Conservation (phyloP, 2,329 filamentous ascomycete species). For the Sporothrix mexicana region DNA sequence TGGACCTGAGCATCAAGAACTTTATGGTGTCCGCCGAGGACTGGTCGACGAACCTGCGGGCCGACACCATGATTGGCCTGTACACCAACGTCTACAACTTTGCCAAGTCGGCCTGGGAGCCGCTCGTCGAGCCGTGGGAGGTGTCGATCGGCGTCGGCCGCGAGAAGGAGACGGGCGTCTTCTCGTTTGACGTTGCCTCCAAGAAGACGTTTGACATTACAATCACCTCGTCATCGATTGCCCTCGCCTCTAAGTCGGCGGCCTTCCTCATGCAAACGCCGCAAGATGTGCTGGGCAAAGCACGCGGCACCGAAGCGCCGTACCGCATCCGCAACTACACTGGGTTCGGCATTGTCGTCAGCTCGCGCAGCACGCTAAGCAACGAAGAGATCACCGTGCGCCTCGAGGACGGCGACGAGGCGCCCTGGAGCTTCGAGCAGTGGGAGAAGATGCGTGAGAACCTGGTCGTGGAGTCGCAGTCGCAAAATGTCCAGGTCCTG, state of each 20-base stretch:
- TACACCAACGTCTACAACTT: slow-evolving; percentile 99
- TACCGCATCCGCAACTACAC: slow-evolving; percentile 96
- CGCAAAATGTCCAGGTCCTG: slow-evolving; percentile 75
- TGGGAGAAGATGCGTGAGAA: slow-evolving; percentile 96
- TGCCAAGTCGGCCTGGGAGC: slow-evolving; percentile 98
- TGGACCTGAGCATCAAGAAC: slow-evolving; percentile 91
- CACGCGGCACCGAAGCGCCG: slow-evolving; percentile 86
- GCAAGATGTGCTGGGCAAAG: slow-evolving; percentile 91
- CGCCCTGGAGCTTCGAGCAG: slow-evolving; percentile 95
- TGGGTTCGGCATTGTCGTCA: slow-evolving; percentile 85
- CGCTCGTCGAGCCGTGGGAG: slow-evolving; percentile 93
- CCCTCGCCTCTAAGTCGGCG: slow-evolving; percentile 88
- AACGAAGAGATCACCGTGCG: slow-evolving; percentile 76
- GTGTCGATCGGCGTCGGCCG: slow-evolving; percentile 88
- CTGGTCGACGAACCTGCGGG: slow-evolving; percentile 87
- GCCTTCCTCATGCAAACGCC: slow-evolving; percentile 80
- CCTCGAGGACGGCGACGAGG: slow-evolving; percentile 86
- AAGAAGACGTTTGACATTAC: slow-evolving; percentile 91
- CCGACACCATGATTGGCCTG: slow-evolving; percentile 87
- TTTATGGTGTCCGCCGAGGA: slow-evolving; percentile 85
- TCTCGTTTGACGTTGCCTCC: slow-evolving; percentile 86
- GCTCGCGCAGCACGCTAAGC: slow-evolving; percentile 71
- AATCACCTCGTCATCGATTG: slow-evolving; percentile 90
- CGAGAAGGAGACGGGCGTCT: slow-evolving; percentile 72
- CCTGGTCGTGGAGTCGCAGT: slow-evolving; percentile 80